A percentile compares a stretch with the other conserved stretches of the same genome.
Conservation (phyloP, 176 grass and related monocot species). For the Puccinellia tenuiflora region DNA sequence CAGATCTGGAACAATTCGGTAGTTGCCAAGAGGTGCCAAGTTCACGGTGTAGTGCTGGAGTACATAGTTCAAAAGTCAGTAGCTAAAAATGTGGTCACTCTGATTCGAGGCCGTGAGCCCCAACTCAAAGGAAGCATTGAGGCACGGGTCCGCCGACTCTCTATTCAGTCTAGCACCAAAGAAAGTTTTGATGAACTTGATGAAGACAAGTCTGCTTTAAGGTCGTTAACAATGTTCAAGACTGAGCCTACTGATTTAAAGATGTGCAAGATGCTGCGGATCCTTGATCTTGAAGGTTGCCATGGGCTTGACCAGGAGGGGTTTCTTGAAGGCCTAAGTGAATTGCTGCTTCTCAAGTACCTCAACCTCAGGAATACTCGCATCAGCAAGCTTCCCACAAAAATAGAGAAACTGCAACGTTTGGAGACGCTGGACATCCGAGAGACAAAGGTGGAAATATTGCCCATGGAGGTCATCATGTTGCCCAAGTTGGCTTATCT, state of each 20-base stretch:
- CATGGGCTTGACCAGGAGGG: not conserved
- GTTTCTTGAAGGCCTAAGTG: not conserved
- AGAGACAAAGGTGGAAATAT: not conserved
- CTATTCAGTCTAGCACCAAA: not conserved
- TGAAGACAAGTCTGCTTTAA: not conserved
- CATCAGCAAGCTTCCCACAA: not conserved
- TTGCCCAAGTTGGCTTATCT: slow-evolving; percentile 3
- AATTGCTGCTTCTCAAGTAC: not conserved
- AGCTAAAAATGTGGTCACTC: not conserved
- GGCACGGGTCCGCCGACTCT: slow-evolving; percentile 6
- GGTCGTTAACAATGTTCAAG: not conserved
- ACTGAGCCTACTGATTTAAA: not conserved
- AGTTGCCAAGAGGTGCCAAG: not conserved
- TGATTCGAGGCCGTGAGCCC: not conserved
- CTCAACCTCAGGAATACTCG: slow-evolving; percentile 3
- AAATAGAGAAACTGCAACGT: not conserved
- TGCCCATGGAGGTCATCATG: not conserved
- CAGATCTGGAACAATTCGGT: not conserved
- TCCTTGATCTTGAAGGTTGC: slow-evolving; percentile 13
- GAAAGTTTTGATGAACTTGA: not conserved
- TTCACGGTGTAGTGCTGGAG: slow-evolving; percentile 3
- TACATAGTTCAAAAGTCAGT: not conserved
- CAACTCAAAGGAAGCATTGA: not conserved
- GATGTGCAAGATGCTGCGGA: not conserved
- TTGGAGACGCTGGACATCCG: slow-evolving; percentile 21